These are phyloP conservation scores for Noccaea bulbosa DNA, from an alignment of 345 rosid genomes.

Conservation along the genomic window DNA sequence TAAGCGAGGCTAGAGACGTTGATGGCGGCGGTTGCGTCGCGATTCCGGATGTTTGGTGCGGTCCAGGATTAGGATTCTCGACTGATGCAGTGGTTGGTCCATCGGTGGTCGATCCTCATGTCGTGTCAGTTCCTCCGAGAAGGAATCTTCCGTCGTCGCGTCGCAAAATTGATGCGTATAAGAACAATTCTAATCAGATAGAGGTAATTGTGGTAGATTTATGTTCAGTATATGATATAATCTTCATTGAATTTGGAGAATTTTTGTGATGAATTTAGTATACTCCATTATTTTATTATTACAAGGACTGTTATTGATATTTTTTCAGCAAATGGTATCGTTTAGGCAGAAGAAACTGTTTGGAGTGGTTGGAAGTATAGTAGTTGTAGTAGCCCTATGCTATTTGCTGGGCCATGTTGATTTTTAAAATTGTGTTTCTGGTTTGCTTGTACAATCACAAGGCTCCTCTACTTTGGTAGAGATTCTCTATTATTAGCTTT, in stretches of 20 bases:
- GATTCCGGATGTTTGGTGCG: constrained; percentile 87
- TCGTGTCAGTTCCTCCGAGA: constrained; percentile 47
- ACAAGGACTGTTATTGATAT: constrained; percentile 4
- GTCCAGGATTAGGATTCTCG: constrained; percentile 82
- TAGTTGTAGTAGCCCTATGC: constrained; percentile 19
- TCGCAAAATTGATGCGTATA: constrained; percentile 66
- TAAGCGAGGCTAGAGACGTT: constrained; percentile 33
- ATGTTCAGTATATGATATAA: neutral
- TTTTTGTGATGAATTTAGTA: constrained; percentile 16
- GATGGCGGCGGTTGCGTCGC: constrained; percentile 53
- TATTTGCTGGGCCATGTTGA: constrained; percentile 34
- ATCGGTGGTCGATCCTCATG: constrained; percentile 55
- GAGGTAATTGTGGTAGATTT: constrained; percentile 43
- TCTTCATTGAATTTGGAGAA: neutral
- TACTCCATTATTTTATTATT: neutral
- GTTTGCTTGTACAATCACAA: constrained; percentile 26
- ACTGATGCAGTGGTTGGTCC: constrained; percentile 68
- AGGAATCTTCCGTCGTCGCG: constrained; percentile 57
- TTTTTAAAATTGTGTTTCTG: constrained; percentile 18
- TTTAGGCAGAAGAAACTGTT: constrained; percentile 30
- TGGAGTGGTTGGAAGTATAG: constrained; percentile 37
- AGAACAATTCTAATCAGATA: constrained; percentile 45
- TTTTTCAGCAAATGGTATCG: constrained; percentile 6
- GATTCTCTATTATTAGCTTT: constrained; percentile 32
- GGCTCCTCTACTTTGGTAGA: constrained; percentile 33